phyloP scores from a whole-genome alignment of 179 eudicot species.

The Spergularia azorica region DNA sequence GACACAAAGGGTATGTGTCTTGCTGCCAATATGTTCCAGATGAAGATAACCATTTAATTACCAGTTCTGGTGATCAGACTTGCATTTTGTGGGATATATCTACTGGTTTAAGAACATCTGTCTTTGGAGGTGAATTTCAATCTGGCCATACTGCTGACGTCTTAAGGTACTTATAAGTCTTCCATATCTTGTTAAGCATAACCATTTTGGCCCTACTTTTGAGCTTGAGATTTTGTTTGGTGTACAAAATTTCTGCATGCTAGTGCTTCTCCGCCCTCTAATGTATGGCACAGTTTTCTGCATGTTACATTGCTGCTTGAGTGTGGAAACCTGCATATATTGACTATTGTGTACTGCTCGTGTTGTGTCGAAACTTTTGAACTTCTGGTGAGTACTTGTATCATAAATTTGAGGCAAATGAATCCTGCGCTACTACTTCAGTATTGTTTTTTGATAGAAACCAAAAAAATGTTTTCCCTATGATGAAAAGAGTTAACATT shows the following conservation, averaged over 20 bases:
- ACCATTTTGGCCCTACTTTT: background rate
- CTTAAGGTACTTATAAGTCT: slow-evolving; percentile 51
- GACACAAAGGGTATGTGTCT: slow-evolving; percentile 95
- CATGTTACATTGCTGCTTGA: background rate
- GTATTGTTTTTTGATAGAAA: background rate
- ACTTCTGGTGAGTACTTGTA: background rate
- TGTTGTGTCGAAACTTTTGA: background rate
- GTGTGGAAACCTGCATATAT: background rate
- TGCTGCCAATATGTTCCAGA: slow-evolving; percentile 91
- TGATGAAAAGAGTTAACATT: too few relatives aligned
- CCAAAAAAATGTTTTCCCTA: too few relatives aligned
- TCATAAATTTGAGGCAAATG: too few relatives aligned
- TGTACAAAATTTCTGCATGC: background rate
- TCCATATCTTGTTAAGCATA: background rate
- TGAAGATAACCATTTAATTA: slow-evolving; percentile 80
- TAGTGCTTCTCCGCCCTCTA: background rate
- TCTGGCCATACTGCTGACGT: slow-evolving; percentile 96
- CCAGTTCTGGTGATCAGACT: slow-evolving; percentile 91
- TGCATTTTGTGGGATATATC: slow-evolving; percentile 95
- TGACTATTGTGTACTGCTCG: background rate
- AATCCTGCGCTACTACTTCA: slow-evolving; percentile 5
- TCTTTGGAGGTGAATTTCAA: slow-evolving; percentile 97
- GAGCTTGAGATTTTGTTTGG: background rate
- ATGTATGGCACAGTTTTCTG: background rate
- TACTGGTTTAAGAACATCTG: slow-evolving; percentile 86